These are phyloP conservation scores for Ulota crispa DNA, from an alignment of 225 moss, liverwort and hornwort genomes.

Conservation along the genomic window DNA sequence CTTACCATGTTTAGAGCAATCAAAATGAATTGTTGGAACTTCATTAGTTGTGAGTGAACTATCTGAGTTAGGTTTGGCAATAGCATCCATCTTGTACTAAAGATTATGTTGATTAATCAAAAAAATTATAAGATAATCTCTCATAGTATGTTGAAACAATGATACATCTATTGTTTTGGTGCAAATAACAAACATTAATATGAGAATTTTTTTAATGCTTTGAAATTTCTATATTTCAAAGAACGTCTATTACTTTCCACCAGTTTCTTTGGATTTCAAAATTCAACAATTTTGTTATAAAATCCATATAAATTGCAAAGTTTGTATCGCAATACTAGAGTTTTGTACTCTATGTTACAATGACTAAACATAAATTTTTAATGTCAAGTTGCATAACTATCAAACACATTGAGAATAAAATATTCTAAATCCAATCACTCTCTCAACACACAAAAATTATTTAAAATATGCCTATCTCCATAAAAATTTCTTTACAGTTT, in stretches of 20 bases:
- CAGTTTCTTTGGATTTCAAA: neutral
- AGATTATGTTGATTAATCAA: accelerated
- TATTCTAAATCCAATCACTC: neutral
- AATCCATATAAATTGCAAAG: accelerated
- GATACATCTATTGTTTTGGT: neutral
- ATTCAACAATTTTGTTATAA: neutral
- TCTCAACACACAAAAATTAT: neutral
- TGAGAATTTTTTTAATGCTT: accelerated
- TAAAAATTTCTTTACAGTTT: neutral
- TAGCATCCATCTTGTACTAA: slow-evolving; percentile 32
- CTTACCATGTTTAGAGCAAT: slow-evolving; percentile 75
- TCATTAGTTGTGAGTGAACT: neutral
- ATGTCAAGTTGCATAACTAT: accelerated
- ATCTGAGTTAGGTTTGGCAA: neutral
- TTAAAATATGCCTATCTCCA: neutral
- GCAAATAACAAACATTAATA: accelerated
- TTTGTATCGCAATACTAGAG: accelerated
- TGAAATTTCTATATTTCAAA: neutral
- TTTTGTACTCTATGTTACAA: accelerated
- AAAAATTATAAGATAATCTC: accelerated
- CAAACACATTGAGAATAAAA: accelerated
- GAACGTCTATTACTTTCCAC: accelerated
- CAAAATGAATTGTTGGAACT: slow-evolving; percentile 59
- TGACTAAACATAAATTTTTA: neutral
- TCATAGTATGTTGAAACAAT: neutral